Conservation (phyloP, 805 yeast genomes). For the Cyberlindnera xylosilytica region DNA sequence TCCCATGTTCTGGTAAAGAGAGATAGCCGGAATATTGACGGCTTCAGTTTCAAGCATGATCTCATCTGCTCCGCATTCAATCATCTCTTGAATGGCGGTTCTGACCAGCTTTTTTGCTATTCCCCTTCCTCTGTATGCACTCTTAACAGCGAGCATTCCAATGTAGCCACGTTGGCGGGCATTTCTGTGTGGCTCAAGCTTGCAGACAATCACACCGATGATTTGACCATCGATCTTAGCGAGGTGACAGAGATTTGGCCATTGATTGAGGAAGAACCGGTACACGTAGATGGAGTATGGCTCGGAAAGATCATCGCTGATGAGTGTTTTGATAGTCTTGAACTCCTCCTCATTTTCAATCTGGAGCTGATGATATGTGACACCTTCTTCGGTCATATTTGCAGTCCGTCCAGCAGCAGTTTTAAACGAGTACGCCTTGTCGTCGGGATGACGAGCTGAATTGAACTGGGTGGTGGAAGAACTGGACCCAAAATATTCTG, state of each 20-base stretch:
- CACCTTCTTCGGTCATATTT: slow-evolving; percentile 5
- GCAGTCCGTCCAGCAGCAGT: neutral
- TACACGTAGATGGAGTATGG: slow-evolving; percentile 94
- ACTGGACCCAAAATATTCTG: neutral
- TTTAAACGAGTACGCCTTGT: no score
- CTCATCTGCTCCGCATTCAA: slow-evolving; percentile 70
- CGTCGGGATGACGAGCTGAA: no score
- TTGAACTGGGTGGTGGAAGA: neutral
- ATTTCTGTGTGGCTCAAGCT: slow-evolving; percentile 71
- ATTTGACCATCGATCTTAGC: slow-evolving; percentile 47
- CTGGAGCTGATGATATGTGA: slow-evolving; percentile 25
- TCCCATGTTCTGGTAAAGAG: slow-evolving; percentile 71
- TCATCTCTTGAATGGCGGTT: slow-evolving; percentile 62
- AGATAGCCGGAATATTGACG: slow-evolving; percentile 66
- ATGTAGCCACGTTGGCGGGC: slow-evolving; percentile 84
- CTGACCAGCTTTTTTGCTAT: slow-evolving; percentile 74
- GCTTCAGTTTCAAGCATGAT: slow-evolving; percentile 93
- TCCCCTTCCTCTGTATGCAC: slow-evolving; percentile 68
- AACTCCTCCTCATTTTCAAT: slow-evolving; percentile 39
- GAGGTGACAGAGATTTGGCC: slow-evolving; percentile 82
- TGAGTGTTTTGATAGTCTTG: slow-evolving; percentile 49
- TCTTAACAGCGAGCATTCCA: slow-evolving; percentile 91
- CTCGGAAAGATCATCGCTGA: slow-evolving; percentile 77
- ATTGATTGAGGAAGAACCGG: slow-evolving; percentile 80
- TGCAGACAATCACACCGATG: slow-evolving; percentile 85